Conservation (phyloP, 495 filamentous ascomycete species). For the Penicillium silybi region DNA sequence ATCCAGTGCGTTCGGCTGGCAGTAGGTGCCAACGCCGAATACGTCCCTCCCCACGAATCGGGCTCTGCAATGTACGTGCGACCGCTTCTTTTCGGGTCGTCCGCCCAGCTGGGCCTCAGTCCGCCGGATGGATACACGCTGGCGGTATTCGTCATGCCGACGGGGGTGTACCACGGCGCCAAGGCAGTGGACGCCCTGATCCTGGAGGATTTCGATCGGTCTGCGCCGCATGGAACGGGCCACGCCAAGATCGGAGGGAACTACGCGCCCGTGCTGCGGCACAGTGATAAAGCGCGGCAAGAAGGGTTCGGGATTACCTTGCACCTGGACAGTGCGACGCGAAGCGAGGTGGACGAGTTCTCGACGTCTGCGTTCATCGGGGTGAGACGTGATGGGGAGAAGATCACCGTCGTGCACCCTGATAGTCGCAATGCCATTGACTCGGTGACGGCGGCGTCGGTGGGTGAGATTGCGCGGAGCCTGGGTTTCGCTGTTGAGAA, state of each 20-base stretch:
- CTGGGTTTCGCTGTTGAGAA: conserved; percentile 67
- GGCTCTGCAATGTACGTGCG: conserved; percentile 88
- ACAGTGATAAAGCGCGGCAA: conserved; percentile 67
- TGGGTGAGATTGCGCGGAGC: conserved; percentile 61
- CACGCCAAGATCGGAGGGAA: conserved; percentile 56
- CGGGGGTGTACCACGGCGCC: conserved; percentile 84
- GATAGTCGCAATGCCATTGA: conserved; percentile 78
- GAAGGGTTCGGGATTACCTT: conserved; percentile 83
- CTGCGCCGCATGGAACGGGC: conserved; percentile 52
- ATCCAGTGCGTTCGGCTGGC: conserved; percentile 69
- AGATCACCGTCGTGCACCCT: conserved; percentile 72
- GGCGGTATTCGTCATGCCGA: conserved; percentile 77
- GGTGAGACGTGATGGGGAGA: conserved; percentile 49
- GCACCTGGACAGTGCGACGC: conserved; percentile 76
- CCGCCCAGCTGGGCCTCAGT: conserved; percentile 72
- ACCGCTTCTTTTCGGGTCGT: conserved; percentile 78
- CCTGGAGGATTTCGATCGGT: conserved; percentile 60
- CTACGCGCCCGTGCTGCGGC: conserved; percentile 68
- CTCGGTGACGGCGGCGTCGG: conserved; percentile 71
- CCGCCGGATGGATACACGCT: conserved; percentile 89
- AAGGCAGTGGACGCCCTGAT: conserved; percentile 76
- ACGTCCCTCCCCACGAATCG: conserved; percentile 77
- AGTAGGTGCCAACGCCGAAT: conserved; percentile 80
- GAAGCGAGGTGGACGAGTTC: conserved; percentile 84
- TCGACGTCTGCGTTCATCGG: conserved; percentile 85